A percentile compares a stretch with the other conserved stretches of the same genome.
Evolutionary conservation across 2,329 filamentous ascomycete species (phyloP).

Genomic region (Diplocarpon mali): DNA sequence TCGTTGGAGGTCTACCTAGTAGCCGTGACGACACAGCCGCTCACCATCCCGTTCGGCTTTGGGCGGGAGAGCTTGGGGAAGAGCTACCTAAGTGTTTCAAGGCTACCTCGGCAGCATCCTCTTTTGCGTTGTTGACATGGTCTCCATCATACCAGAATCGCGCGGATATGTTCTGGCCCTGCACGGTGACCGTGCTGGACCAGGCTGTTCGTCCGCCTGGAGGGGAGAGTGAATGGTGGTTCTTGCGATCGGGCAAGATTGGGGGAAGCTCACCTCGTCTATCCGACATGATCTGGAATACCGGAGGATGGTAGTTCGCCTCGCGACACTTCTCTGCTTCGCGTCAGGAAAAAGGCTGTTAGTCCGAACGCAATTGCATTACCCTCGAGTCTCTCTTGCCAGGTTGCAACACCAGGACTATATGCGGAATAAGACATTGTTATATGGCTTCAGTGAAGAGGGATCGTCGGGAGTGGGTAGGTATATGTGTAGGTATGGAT

Average conservation of each 20-base stretch:
- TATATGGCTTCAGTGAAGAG: neutral
- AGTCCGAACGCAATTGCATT: conserved; percentile 16
- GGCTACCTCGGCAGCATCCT: conserved; percentile 83
- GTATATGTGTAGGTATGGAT: conserved; percentile 14
- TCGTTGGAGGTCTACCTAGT: no score
- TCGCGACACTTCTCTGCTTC: conserved; percentile 45
- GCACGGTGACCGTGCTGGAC: conserved; percentile 70
- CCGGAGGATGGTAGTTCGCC: conserved; percentile 41
- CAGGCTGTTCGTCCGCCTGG: conserved; percentile 81
- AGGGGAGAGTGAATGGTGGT: conserved; percentile 20
- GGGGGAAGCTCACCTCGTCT: conserved; percentile 47
- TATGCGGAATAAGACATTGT: conserved; percentile 25
- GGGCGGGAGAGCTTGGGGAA: conserved; percentile 32
- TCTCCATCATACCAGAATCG: conserved; percentile 88
- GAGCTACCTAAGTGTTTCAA: conserved; percentile 42
- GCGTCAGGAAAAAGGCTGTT: conserved; percentile 19
- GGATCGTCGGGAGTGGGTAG: conserved; percentile 5
- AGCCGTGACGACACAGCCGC: neutral
- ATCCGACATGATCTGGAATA: conserved; percentile 64
- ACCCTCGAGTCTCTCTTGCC: conserved; percentile 31
- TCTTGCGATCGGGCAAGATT: neutral
- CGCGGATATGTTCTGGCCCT: conserved; percentile 53
- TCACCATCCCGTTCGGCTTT: conserved; percentile 30
- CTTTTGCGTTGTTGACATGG: conserved; percentile 76
- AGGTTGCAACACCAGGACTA: conserved; percentile 21